Percentiles rank a stretch among this genome's conserved stretches.
phyloP scores from a whole-genome alignment of 805 yeast species.

The Diddensiella caesifluorescens region DNA sequence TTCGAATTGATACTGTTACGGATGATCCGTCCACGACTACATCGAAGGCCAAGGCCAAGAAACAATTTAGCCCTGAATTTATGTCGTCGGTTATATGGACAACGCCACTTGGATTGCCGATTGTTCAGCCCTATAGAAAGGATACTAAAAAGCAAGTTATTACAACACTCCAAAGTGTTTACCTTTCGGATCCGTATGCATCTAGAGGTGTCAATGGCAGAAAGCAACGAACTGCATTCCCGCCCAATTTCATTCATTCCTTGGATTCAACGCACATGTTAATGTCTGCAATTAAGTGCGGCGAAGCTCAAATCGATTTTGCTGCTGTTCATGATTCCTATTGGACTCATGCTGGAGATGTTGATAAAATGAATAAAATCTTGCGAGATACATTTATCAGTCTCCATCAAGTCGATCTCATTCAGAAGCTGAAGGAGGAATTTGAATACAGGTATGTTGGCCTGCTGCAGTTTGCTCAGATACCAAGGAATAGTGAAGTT shows the following conservation, averaged over 20 bases:
- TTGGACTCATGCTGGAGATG: conserved; percentile 94
- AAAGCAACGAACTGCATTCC: conserved; percentile 88
- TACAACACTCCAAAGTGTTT: conserved; percentile 87
- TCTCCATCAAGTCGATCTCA: conserved; percentile 68
- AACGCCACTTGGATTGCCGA: conserved; percentile 89
- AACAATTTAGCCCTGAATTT: conserved; percentile 51
- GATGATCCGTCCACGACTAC: conserved; percentile 13
- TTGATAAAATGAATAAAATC: conserved; percentile 60
- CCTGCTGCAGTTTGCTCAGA: conserved; percentile 54
- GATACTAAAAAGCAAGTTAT: conserved; percentile 56
- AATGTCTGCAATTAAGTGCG: conserved; percentile 76
- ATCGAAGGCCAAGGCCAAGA: conserved; percentile 28
- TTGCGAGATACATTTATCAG: conserved; percentile 75
- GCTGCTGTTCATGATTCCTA: conserved; percentile 97
- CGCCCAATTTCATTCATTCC: conserved; percentile 93
- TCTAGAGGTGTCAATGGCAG: conserved; percentile 77
- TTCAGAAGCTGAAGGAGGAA: conserved; percentile 66
- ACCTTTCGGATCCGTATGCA: conserved; percentile 81
- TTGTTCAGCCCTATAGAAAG: conserved; percentile 93
- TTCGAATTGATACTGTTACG: conserved; percentile 55
- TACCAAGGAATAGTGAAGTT: conserved; percentile 48
- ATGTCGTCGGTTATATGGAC: conserved; percentile 96
- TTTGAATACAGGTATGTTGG: conserved; percentile 75
- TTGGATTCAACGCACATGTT: conserved; percentile 97
- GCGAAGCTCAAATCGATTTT: conserved; percentile 58